Conservation (phyloP, 2,329 filamentous ascomycete genomes). For the Penicillium sp. region DNA sequence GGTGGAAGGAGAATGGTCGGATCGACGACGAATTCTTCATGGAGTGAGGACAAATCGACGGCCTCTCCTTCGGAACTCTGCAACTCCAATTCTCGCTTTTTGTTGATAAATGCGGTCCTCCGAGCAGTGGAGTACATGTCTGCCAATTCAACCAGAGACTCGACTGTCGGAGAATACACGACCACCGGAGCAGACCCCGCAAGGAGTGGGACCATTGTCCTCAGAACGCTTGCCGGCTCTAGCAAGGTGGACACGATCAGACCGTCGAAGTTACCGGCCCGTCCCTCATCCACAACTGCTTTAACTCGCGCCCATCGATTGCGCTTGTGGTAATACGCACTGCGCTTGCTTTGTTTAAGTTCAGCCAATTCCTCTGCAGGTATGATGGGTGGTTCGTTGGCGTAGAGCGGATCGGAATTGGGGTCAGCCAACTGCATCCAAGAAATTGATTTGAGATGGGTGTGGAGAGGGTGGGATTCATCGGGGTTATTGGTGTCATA, state of each 20-base stretch:
- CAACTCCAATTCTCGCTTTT: slow-evolving; percentile 29
- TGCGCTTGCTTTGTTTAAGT: slow-evolving; percentile 79
- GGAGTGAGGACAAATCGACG: slow-evolving; percentile 23
- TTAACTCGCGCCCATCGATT: slow-evolving; percentile 73
- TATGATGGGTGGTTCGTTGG: slow-evolving; percentile 59
- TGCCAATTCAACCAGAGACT: slow-evolving; percentile 71
- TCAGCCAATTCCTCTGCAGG: slow-evolving; percentile 60
- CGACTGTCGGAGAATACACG: slow-evolving; percentile 77
- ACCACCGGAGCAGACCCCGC: slow-evolving; percentile 79
- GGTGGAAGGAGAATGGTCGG: slow-evolving; percentile 78
- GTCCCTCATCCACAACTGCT: slow-evolving; percentile 70
- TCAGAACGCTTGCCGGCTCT: slow-evolving; percentile 74
- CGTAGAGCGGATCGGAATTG: slow-evolving; percentile 69
- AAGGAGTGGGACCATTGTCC: slow-evolving; percentile 73
- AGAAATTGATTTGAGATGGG: slow-evolving; percentile 76
- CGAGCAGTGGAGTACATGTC: slow-evolving; percentile 83
- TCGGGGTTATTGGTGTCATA: slow-evolving; percentile 68
- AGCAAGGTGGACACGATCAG: slow-evolving; percentile 79
- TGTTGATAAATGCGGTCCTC: slow-evolving; percentile 65
- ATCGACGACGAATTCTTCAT: slow-evolving; percentile 80
- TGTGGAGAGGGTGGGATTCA: slow-evolving; percentile 72
- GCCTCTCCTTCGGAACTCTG: slow-evolving; percentile 8
- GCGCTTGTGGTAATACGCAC: slow-evolving; percentile 84
- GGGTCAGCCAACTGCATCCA: slow-evolving; percentile 91
- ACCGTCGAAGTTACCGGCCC: slow-evolving; percentile 75